A percentile compares a stretch with the other conserved stretches of the same genome.
Evolutionary conservation across 129 eudicot species (phyloP).

Genomic region (sunflower (Helianthus annuus)): DNA sequence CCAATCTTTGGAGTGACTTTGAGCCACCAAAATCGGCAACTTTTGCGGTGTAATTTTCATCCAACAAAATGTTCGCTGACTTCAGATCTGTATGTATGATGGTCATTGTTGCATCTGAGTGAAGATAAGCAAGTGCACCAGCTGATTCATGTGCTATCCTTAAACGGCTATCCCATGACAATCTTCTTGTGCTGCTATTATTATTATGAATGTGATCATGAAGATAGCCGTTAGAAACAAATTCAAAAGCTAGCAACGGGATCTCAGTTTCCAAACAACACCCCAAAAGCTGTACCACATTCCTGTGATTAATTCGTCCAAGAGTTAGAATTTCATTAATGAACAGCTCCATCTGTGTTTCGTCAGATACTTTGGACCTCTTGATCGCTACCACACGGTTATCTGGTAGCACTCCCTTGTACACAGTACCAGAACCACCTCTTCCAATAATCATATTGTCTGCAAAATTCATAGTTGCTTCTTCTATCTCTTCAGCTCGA

Average conservation of each 20-base stretch:
- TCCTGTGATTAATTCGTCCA: background rate
- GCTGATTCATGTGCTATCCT: background rate
- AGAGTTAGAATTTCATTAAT: background rate
- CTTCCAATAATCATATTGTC: too few relatives aligned
- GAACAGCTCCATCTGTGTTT: background rate
- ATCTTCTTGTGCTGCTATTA: background rate
- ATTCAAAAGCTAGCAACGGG: background rate
- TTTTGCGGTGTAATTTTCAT: background rate
- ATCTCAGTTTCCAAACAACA: background rate
- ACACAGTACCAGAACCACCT: too few relatives aligned
- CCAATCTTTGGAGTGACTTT: background rate
- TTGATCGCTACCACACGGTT: background rate
- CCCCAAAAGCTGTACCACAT: background rate
- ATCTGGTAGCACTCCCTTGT: background rate
- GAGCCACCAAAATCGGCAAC: background rate
- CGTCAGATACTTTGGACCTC: background rate
- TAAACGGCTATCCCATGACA: background rate
- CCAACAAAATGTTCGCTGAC: background rate
- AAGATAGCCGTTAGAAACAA: background rate
- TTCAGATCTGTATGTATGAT: background rate
- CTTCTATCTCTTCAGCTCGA: too few relatives aligned
- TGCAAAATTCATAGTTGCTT: too few relatives aligned
- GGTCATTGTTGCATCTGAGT: background rate
- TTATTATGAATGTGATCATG: background rate
- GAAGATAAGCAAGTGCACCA: background rate